These are phyloP conservation scores for Leucosporidium creatinivorum DNA, from an alignment of 768 basidiomycete genomes.

Conservation along the genomic window DNA sequence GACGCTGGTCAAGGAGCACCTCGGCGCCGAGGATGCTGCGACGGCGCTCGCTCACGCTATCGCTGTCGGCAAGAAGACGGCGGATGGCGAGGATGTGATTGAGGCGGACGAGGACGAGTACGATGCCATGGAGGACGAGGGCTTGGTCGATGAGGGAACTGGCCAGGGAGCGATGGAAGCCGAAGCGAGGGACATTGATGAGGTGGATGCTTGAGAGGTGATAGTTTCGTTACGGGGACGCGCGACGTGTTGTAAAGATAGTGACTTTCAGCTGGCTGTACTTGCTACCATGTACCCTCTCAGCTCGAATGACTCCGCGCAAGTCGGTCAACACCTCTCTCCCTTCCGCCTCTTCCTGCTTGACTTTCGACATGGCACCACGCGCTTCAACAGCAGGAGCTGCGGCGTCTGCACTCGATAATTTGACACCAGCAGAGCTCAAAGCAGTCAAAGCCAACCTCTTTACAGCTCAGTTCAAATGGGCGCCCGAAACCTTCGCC, in stretches of 20 bases:
- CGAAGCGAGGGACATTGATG: background rate
- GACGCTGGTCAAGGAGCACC: conserved; percentile 24
- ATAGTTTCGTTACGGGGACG: background rate
- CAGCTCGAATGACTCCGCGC: no score
- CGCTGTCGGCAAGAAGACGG: background rate
- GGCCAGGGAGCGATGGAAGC: background rate
- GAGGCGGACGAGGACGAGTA: background rate
- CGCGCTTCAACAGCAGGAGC: no score
- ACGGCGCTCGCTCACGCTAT: background rate
- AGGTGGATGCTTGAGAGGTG: background rate
- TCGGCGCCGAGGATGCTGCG: conserved; percentile 12
- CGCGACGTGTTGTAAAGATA: no score
- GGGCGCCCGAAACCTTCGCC: conserved; percentile 33
- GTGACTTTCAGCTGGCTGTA: no score
- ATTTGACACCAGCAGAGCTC: background rate
- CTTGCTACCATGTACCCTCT: no score
- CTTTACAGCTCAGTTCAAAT: conserved; percentile 33
- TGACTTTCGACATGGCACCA: no score
- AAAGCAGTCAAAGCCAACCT: conserved; percentile 8
- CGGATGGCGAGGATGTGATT: background rate
- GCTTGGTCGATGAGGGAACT: background rate
- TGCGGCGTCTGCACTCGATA: background rate
- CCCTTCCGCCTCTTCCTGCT: no score
- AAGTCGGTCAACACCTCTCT: no score
- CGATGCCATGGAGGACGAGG: background rate